These are phyloP conservation scores for Cercospora zeina DNA, from an alignment of 2,329 filamentous ascomycete species.

Conservation along the genomic window DNA sequence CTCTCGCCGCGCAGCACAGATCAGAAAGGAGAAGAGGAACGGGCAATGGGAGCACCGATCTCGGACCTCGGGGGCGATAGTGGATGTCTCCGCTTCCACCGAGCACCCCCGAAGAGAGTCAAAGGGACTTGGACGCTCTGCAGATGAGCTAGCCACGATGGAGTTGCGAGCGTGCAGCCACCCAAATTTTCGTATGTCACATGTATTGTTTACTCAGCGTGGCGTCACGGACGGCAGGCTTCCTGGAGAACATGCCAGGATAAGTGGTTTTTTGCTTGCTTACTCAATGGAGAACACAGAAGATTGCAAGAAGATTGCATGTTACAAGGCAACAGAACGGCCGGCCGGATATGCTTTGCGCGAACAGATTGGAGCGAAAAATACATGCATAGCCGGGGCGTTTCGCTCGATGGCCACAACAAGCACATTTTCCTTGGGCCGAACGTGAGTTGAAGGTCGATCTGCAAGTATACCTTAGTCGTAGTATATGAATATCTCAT, in stretches of 20 bases:
- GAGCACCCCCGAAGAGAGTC: constrained; percentile 12
- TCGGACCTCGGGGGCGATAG: constrained; percentile 15
- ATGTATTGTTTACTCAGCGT: background rate
- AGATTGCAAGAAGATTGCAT: constrained; percentile 1
- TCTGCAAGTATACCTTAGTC: constrained; percentile 7
- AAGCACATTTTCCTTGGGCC: background rate
- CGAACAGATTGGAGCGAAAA: background rate
- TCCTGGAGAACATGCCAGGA: constrained; percentile 6
- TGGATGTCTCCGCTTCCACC: constrained; percentile 11
- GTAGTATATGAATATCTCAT: background rate
- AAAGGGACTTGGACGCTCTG: constrained; percentile 4
- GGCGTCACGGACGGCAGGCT: constrained; percentile 2
- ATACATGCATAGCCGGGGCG: constrained; percentile 6
- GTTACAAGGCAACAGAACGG: constrained; percentile 10
- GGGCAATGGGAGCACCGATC: constrained; percentile 16
- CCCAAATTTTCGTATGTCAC: constrained; percentile 1
- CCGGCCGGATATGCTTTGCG: constrained; percentile 5
- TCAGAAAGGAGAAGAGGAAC: constrained; percentile 15
- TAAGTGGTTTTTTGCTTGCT: background rate
- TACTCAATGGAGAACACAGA: background rate
- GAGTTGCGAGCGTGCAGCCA: background rate
- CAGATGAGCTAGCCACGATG: background rate
- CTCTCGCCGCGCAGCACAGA: constrained; percentile 19
- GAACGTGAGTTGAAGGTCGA: background rate
- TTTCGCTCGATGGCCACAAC: background rate